Evolutionary conservation across 1,284 basidiomycete species (phyloP).

Genomic region (Cystobasidium slooffiae): DNA sequence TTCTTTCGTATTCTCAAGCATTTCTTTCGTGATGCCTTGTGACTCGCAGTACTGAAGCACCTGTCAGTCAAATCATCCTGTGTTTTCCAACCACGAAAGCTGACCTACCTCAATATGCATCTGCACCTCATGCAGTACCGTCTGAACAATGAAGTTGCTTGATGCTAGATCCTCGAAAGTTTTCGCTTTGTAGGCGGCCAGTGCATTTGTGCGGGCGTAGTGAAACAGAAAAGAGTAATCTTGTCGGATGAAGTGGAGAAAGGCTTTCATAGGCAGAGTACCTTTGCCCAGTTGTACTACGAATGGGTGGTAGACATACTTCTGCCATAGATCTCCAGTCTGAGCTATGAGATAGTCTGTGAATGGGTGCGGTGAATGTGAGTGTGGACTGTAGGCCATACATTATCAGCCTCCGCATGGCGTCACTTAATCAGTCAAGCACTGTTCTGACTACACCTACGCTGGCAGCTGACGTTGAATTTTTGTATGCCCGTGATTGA

Average conservation of each 20-base stretch:
- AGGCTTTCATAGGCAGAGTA: slow-evolving; percentile 52
- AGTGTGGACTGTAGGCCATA: slow-evolving; percentile 61
- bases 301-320: slow-evolving; percentile 52
- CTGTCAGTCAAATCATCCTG: background rate
- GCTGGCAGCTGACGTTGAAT: slow-evolving; percentile 62
- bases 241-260: slow-evolving; percentile 80
- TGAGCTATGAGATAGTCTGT: slow-evolving; percentile 68
- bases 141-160: slow-evolving; percentile 69
- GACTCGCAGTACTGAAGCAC: slow-evolving; percentile 65
- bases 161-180: slow-evolving; percentile 68
- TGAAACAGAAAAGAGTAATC: slow-evolving; percentile 73
- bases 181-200: slow-evolving; percentile 77
- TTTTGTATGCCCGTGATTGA: slow-evolving; percentile 82
- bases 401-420: background rate
- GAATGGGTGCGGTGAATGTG: slow-evolving; percentile 72
- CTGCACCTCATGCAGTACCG: slow-evolving; percentile 70
- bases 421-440: background rate
- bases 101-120: slow-evolving; percentile 66
- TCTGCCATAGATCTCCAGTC: slow-evolving; percentile 52
- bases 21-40: slow-evolving; percentile 69
- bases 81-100: background rate
- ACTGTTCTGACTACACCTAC: slow-evolving; percentile 46
- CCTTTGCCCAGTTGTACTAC: slow-evolving; percentile 48
- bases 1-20: slow-evolving; percentile 69
- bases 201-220: slow-evolving; percentile 67